Conservation (phyloP, 805 yeast species). For the Clavispora fructus region DNA sequence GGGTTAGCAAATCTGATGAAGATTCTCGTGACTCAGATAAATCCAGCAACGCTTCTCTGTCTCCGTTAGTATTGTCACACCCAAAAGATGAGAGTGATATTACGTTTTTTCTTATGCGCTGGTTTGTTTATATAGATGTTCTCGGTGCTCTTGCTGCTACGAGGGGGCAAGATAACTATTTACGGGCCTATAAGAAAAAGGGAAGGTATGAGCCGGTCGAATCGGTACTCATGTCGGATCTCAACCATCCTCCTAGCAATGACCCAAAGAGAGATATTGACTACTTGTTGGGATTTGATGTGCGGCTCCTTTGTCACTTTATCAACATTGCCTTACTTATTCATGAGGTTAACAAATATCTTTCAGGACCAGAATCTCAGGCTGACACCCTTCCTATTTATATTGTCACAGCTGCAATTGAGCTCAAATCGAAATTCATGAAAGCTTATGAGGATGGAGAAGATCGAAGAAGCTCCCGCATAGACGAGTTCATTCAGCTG, state of each 20-base stretch:
- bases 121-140: slow-evolving; percentile 67
- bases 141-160: slow-evolving; percentile 60
- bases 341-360: slow-evolving; percentile 21
- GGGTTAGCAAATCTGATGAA: slow-evolving; percentile 15
- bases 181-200: slow-evolving; percentile 17
- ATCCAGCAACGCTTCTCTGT: background rate
- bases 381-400: slow-evolving; percentile 19
- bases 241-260: slow-evolving; percentile 1
- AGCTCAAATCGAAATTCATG: slow-evolving; percentile 12
- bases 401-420: slow-evolving; percentile 34
- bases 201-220: slow-evolving; percentile 18
- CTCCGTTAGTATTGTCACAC: background rate
- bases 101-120: slow-evolving; percentile 53
- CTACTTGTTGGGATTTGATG: slow-evolving; percentile 61
- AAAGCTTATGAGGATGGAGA: slow-evolving; percentile 13
- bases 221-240: slow-evolving; percentile 13
- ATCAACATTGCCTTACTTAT: slow-evolving; percentile 42
- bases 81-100: slow-evolving; percentile 31
- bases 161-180: slow-evolving; percentile 26
- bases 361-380: slow-evolving; percentile 5
- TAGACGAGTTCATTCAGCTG: slow-evolving; percentile 11
- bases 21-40: background rate
- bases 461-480: slow-evolving; percentile 7
- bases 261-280: slow-evolving; percentile 46
- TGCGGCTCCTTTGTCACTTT: slow-evolving; percentile 53